Base-by-base conservation (phyloP, 805 yeast species). In the Candida krabiensis region DNA sequence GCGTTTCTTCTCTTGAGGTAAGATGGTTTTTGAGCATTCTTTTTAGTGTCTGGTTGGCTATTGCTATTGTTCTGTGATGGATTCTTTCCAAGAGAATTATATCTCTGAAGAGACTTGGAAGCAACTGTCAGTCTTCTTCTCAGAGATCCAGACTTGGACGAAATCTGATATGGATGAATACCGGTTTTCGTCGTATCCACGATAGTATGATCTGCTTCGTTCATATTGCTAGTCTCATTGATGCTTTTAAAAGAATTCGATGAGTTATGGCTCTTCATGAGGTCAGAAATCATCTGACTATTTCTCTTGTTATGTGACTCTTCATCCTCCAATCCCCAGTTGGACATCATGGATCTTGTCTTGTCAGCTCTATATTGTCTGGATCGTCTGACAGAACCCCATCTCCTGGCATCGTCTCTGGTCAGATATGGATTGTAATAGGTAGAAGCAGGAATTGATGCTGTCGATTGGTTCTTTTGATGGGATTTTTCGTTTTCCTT, bases 1-100 rank as follows among this genome's bases (percentile, higher is more conserved):
- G 67, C 67, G 34, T 59, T 59, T 0, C 61, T 47, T 33, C 67
- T 45, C 28, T 47, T 54, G 14, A 62, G 39, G 14, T 53, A 49
- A 18, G 44, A 38, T 12, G 43, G 34, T 7, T 33, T 28, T 4
- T 9, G 18, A 6, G 25, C 17, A 21, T 29, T 16, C 13, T 18
- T n/a, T 13, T 19, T 19, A 9, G 24, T 28, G 30, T 21, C 19
- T 22, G 18, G 17, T 23, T 8, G 4, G 18, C 19, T 16, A 27
- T 31, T 8, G 23, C 27, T 9, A 13, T 13, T 17, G 17, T 32
- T 24, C 33, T 17, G 15, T 26, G 27, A 13, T 19, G 26, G 18
- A 33, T 18, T 31, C 29, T n/a, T 36, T 19, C 23, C 18, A 6
- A 35, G n/a, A 3, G 28, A 28, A 8, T 19, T 15, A 9, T 29